phyloP scores from a whole-genome alignment of 176 grass and related monocot genomes.

The Paspalum vaginatum region DNA sequence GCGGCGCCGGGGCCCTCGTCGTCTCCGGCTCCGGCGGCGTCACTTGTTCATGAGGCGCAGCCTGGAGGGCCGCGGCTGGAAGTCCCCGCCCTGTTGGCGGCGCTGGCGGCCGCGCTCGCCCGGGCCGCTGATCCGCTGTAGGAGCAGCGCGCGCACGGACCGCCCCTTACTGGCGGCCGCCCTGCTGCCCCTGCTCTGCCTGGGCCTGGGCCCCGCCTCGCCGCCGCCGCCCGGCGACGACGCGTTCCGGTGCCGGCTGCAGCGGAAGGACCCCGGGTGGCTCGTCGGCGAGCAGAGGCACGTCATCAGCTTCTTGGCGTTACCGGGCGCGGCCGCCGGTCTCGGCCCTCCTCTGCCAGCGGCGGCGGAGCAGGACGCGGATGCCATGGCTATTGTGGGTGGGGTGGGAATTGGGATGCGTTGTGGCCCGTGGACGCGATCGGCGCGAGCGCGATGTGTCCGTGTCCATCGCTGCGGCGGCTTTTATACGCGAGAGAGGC shows the following conservation, averaged over 20 bases:
- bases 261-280: constrained; percentile 84
- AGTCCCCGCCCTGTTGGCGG: constrained; percentile 41
- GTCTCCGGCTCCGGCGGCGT: background rate
- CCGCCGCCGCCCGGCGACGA: background rate
- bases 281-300: constrained; percentile 79
- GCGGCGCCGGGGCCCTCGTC: background rate
- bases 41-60: constrained; percentile 51
- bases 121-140: constrained; percentile 51
- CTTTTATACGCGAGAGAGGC: constrained; percentile 39
- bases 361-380: background rate
- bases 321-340: background rate
- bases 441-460: too few relatives aligned
- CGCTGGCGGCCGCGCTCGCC: constrained; percentile 51
- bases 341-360: background rate
- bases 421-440: background rate
- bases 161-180: constrained; percentile 26
- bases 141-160: constrained; percentile 58
- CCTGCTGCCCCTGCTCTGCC: background rate
- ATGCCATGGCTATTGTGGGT: constrained; percentile 39
- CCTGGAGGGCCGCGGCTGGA: constrained; percentile 66
- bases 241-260: constrained; percentile 60
- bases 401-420: background rate
- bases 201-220: background rate
- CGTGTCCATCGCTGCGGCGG: background rate
- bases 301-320: background rate